Evolutionary conservation across 768 basidiomycete species (phyloP), one percentile per base, ranked within the genome.

Genomic region (Vararia minispora): DNA sequence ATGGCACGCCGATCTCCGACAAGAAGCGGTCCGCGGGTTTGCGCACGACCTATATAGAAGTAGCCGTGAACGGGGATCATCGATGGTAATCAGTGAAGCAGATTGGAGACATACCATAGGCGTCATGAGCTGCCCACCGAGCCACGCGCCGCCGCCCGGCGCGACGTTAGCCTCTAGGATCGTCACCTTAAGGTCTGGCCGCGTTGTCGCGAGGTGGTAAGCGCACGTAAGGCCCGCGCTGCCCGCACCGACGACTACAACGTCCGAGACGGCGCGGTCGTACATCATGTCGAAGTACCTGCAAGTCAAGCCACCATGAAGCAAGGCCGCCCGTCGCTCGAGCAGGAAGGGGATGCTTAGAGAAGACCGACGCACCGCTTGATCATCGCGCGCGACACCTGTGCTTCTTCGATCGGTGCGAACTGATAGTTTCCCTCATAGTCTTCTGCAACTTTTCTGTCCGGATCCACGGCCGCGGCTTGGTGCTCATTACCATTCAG

Each of bases 111-210:
- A 38, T 51, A 76, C 81, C 82, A 85, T 85, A 0, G 80, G 73
- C 1, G 74, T 75, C 83, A 85, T 83, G 39, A 84, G 61, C 57
- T 84, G 80, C 6, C 79, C 79, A 22, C 80, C 79, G 27, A 85
- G 68, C 81, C 82, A 85, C 10, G 79, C 81, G 24, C 80, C 78
- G 39, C 79, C 79, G 31, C 57, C 57, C 42, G 48, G 83, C 2
- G 83, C 76, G n/a, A 86, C 82, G 47, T 71, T 76, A 14, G 83
- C 83, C 58, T 85, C 82, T 47, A 84, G 61, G 52, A 85, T 72
- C 34, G 71, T 69, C 45, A 72, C 51, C 49, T 74, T 76, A 45
- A 82, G 64, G 47, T 85, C 78, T 20, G 82, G 83, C 11, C 78
- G 71, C 33, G 55, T 65, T 43, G 64, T 78, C 7, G 74, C 79